These are phyloP conservation scores for Cladophialophora carrionii DNA, from an alignment of 2,329 filamentous ascomycete species.

Conservation along the genomic window DNA sequence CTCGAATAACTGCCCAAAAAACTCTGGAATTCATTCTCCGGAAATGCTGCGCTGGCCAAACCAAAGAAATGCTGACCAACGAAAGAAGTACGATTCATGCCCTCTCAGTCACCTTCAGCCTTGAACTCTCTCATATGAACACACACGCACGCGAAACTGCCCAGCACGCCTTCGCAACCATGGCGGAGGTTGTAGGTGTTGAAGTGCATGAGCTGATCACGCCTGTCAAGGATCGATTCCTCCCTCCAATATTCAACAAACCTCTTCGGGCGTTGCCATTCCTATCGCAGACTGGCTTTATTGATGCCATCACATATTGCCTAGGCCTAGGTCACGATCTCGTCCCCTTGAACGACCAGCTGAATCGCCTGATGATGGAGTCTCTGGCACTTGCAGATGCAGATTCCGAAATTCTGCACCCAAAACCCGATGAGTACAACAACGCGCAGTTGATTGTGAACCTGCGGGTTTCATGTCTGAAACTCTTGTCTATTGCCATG, in stretches of 20 bases:
- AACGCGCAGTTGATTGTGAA: constrained; percentile 95
- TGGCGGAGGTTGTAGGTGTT: constrained; percentile 75
- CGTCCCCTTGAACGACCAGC: constrained; percentile 85
- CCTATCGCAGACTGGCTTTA: constrained; percentile 93
- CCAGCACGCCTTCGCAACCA: constrained; percentile 75
- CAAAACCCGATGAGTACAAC: constrained; percentile 90
- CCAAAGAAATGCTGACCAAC: constrained; percentile 76
- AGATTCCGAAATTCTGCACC: constrained; percentile 85
- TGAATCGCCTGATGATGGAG: constrained; percentile 89
- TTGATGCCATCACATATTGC: constrained; percentile 96
- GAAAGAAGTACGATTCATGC: constrained; percentile 69
- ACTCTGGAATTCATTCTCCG: constrained; percentile 79
- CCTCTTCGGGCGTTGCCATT: constrained; percentile 91
- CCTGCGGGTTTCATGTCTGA: constrained; percentile 89
- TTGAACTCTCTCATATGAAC: constrained; percentile 93
- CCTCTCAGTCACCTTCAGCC: constrained; percentile 82
- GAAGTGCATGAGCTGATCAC: constrained; percentile 86
- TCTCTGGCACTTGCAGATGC: constrained; percentile 92
- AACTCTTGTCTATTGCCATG: constrained; percentile 89
- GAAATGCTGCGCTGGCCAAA: constrained; percentile 75
- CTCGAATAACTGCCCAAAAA: constrained; percentile 77
- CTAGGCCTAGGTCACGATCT: constrained; percentile 86
- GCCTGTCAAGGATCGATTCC: constrained; percentile 84
- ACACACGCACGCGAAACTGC: constrained; percentile 88
- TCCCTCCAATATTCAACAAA: constrained; percentile 94